Percentiles rank a stretch among this genome's conserved stretches.
phyloP scores from a whole-genome alignment of 768 basidiomycete species.

The Leccinum rimulosum region DNA sequence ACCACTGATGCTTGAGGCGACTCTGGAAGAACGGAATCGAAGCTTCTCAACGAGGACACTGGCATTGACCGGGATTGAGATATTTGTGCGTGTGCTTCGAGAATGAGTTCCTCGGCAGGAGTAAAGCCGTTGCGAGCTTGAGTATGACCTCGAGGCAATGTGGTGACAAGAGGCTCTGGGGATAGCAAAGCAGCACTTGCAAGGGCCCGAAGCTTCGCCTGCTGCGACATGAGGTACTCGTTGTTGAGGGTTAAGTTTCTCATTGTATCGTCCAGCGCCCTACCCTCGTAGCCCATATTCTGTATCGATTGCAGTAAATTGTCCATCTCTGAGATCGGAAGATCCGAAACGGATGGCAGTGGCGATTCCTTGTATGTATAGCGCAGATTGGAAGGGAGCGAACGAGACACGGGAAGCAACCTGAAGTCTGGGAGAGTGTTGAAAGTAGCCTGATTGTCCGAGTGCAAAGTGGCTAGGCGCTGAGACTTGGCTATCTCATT shows the following conservation, averaged over 20 bases:
- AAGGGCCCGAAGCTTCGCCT: slow-evolving; percentile 23
- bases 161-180: slow-evolving; percentile 3
- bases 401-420: slow-evolving; percentile 15
- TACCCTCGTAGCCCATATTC: slow-evolving; percentile 20
- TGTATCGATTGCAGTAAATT: slow-evolving; percentile 37
- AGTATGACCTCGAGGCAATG: slow-evolving; percentile 24
- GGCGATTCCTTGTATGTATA: slow-evolving; percentile 19
- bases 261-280: slow-evolving; percentile 11
- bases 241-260: slow-evolving; percentile 13
- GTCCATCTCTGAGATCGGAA: slow-evolving; percentile 38
- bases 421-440: not conserved
- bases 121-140: slow-evolving; percentile 59
- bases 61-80: slow-evolving; percentile 7
- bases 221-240: slow-evolving; percentile 19
- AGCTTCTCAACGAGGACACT: slow-evolving; percentile 2
- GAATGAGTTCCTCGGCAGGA: slow-evolving; percentile 63
- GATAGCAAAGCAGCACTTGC: slow-evolving; percentile 18
- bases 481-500: slow-evolving; percentile 9
- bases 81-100: slow-evolving; percentile 45
- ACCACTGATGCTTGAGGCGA: slow-evolving; percentile 1
- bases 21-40: slow-evolving; percentile 7
- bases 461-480: slow-evolving; percentile 2
- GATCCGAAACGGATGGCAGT: slow-evolving; percentile 11
- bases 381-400: slow-evolving; percentile 23
- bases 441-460: slow-evolving; percentile 5